These are phyloP conservation scores for Phylloporus rhodoxanthus DNA, from an alignment of 768 basidiomycete genomes.

Conservation along the genomic window DNA sequence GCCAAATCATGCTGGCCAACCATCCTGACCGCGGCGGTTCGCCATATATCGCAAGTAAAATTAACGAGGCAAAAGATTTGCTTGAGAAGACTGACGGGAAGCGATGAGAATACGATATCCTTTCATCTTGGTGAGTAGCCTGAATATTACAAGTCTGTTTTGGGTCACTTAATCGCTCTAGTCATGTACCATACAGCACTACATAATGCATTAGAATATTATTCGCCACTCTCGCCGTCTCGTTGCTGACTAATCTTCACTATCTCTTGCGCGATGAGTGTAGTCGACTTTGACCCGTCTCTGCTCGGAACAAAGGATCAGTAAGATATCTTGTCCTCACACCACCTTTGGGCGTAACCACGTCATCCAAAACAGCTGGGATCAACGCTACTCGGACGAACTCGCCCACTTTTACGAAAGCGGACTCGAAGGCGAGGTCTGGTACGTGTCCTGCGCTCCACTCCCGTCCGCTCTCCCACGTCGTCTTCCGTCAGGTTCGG, in stretches of 20 bases:
- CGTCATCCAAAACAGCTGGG: conserved; percentile 52
- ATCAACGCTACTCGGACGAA: conserved; percentile 66
- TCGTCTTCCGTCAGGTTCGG: conserved; percentile 59
- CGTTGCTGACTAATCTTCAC: conserved; percentile 15
- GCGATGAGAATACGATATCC: conserved; percentile 16
- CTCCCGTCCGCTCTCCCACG: neutral
- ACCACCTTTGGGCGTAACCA: neutral
- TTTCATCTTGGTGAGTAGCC: conserved; percentile 9
- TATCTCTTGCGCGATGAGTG: conserved; percentile 23
- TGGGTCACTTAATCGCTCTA: conserved; percentile 1
- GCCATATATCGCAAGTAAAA: conserved; percentile 97
- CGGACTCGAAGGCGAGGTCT: conserved; percentile 81
- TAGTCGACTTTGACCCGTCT: conserved; percentile 55
- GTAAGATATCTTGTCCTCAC: conserved; percentile 38
- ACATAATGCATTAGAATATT: conserved; percentile 16
- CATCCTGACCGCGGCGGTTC: conserved; percentile 98
- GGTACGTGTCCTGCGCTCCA: conserved; percentile 39
- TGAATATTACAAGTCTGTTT: neutral
- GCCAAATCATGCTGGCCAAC: conserved; percentile 95
- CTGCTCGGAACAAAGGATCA: conserved; percentile 75
- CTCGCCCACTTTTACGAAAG: conserved; percentile 67
- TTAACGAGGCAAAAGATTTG: conserved; percentile 95
- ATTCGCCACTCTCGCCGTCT: conserved; percentile 8
- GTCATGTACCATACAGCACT: conserved; percentile 19
- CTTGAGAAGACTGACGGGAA: conserved; percentile 74